Evolutionary conservation across 1,139 yeast species (phyloP).

Genomic region (Candida tropicalis): DNA sequence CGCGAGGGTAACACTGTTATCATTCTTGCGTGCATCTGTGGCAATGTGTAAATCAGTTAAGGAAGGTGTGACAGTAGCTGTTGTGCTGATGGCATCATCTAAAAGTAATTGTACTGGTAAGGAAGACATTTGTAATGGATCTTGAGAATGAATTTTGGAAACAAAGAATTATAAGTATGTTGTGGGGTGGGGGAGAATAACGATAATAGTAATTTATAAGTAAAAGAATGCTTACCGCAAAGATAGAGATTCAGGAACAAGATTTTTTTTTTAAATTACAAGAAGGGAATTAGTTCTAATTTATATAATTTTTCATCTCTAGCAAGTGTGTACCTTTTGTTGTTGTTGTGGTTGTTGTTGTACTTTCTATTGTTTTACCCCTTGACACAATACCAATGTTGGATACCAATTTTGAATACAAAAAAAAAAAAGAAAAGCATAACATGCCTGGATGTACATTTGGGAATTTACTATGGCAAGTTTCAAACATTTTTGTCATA

Average conservation of each 20-base stretch:
- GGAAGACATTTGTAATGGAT: background rate
- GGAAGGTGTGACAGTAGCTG: constrained; percentile 16
- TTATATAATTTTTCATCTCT: background rate
- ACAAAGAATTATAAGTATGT: too few species aligned
- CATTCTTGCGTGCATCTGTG: constrained; percentile 8
- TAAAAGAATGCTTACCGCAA: too few species aligned
- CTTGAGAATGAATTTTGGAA: constrained; percentile 3
- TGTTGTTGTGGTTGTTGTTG: background rate
- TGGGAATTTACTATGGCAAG: background rate
- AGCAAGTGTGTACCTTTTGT: background rate
- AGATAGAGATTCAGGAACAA: too few species aligned
- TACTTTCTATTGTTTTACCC: background rate
- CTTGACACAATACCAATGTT: background rate
- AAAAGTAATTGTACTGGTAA: constrained; percentile 9
- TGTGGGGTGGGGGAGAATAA: too few species aligned
- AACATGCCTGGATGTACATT: too few species aligned
- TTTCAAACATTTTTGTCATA: constrained; percentile 4
- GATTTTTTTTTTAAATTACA: too few species aligned
- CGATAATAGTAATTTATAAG: too few species aligned
- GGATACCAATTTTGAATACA: background rate
- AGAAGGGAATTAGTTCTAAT: background rate
- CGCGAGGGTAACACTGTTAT: constrained; percentile 6
- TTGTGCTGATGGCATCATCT: constrained; percentile 4
- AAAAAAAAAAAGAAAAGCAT: background rate
- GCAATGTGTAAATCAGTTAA: constrained; percentile 14